Evolutionary conservation across 306 rosid species (phyloP).

Genomic region (Pueraria montana): DNA sequence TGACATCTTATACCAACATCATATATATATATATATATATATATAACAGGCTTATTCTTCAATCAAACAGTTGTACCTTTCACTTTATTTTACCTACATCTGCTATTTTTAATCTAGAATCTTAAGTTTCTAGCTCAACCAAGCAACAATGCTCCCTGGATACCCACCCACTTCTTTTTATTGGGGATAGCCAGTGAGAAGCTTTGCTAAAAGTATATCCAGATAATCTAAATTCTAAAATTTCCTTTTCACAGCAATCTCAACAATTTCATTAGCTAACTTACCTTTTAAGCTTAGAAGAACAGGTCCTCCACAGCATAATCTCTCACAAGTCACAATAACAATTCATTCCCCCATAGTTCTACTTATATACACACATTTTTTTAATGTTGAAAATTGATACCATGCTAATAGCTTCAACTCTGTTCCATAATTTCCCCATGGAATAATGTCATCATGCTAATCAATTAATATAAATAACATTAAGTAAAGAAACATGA

Average conservation of each 20-base stretch:
- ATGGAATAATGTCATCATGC: background rate
- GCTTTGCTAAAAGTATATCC: background rate
- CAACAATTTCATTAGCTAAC: background rate
- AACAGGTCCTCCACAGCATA: background rate
- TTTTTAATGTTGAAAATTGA: background rate
- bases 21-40: background rate
- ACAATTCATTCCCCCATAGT: background rate
- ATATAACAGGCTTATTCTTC: background rate
- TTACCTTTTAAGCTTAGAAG: background rate
- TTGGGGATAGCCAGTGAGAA: background rate
- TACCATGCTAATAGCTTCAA: background rate
- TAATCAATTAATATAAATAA: background rate
- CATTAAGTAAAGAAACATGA: constrained; percentile 1
- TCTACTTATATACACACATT: background rate
- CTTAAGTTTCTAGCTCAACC: background rate
- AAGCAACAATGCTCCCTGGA: too few species aligned
- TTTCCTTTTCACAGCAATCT: background rate
- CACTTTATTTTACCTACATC: constrained; percentile 1
- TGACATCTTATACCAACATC: background rate
- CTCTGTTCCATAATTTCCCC: background rate
- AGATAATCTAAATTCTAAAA: background rate
- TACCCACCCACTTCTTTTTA: background rate
- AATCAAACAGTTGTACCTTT: background rate
- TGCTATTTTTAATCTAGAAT: background rate
- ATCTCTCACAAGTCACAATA: background rate